A percentile compares a stretch with the other conserved stretches of the same genome.
Conservation (phyloP, 2,329 filamentous ascomycete genomes). For the Seiridium cupressi region DNA sequence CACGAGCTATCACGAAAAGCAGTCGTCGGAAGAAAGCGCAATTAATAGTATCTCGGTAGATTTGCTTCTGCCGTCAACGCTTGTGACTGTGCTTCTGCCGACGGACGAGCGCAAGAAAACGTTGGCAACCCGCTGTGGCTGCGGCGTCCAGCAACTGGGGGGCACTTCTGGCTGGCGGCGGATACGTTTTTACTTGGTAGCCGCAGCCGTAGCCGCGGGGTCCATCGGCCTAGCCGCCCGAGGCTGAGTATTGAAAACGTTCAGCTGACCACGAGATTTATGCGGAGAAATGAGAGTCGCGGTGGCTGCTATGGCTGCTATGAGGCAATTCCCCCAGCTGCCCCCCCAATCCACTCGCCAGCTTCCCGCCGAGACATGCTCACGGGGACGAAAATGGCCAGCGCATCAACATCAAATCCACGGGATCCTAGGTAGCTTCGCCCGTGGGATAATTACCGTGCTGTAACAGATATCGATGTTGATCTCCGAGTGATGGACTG, state of each 20-base stretch:
- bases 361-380: conserved; percentile 5
- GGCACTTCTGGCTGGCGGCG: neutral
- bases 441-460: neutral
- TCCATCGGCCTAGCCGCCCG: conserved; percentile 4
- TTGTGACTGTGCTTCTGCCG: neutral
- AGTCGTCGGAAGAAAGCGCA: neutral
- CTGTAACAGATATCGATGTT: neutral
- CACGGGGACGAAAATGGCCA: conserved; percentile 12
- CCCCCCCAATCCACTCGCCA: neutral
- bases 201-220: neutral
- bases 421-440: neutral
- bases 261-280: conserved; percentile 22
- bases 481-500: neutral
- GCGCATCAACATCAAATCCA: conserved; percentile 6
- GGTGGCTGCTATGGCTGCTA: conserved; percentile 3
- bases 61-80: neutral
- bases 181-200: neutral
- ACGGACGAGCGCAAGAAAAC: neutral
- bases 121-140: neutral
- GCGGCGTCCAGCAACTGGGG: neutral
- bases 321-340: conserved; percentile 6
- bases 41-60: neutral
- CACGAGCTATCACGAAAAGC: conserved; percentile 1
- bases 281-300: conserved; percentile 16
- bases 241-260: conserved; percentile 15